phyloP scores from a whole-genome alignment of 179 eudicot species.

The Sideroxylon spinosum region DNA sequence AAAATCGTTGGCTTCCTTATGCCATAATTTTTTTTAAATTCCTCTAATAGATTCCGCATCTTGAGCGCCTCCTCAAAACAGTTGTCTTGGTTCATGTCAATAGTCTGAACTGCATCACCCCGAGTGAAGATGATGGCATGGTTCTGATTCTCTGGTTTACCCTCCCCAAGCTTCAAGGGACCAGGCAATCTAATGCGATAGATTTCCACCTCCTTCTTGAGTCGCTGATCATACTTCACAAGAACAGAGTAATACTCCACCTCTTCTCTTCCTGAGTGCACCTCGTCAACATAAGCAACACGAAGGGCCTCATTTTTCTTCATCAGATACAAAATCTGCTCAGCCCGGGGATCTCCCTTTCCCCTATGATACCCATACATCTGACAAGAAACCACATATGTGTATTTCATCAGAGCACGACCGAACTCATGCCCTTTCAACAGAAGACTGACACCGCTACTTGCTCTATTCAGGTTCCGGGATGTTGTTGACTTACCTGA shows the following conservation, averaged over 20 bases:
- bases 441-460: conserved; percentile 52
- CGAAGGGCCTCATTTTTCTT: conserved; percentile 94
- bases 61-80: conserved; percentile 93
- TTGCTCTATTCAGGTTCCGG: conserved; percentile 41
- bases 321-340: conserved; percentile 77
- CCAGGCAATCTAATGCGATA: conserved; percentile 86
- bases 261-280: conserved; percentile 46
- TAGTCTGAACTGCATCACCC: conserved; percentile 93
- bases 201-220: conserved; percentile 71
- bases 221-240: conserved; percentile 80
- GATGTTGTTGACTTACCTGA: conserved; percentile 27
- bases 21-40: conserved; percentile 58
- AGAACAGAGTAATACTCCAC: conserved; percentile 78
- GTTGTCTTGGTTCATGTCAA: conserved; percentile 96
- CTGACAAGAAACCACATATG: conserved; percentile 90
- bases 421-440: conserved; percentile 76
- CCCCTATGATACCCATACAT: conserved; percentile 74
- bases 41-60: conserved; percentile 88
- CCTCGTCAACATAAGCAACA: conserved; percentile 96
- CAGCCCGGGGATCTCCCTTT: conserved; percentile 69
- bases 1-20: conserved; percentile 82
- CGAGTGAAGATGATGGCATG: conserved; percentile 92
- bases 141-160: conserved; percentile 96
- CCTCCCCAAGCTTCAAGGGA: conserved; percentile 86
- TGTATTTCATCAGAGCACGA: conserved; percentile 76